Percentiles rank a stretch among this genome's conserved stretches.
These are phyloP conservation scores for Raddia guianensis DNA, from an alignment of 176 grass and related monocot species.

Conservation along the genomic window DNA sequence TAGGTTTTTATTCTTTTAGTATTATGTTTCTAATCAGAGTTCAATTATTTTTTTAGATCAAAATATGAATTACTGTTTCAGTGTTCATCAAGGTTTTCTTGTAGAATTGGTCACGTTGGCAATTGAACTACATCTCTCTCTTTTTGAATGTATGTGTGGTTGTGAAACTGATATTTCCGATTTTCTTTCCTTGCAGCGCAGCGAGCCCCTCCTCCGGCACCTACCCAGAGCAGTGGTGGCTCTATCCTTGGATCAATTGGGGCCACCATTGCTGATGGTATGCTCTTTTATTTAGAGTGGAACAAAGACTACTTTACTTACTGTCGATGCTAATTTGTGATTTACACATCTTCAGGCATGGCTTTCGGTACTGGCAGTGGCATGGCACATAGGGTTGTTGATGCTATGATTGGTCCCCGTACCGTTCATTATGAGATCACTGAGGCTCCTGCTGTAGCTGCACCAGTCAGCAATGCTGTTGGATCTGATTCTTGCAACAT, in stretches of 20 bases:
- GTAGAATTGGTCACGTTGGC: neutral
- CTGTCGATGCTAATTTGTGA: neutral
- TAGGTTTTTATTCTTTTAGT: too few species aligned
- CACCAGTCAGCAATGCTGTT: slow-evolving; percentile 36
- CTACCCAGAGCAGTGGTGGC: slow-evolving; percentile 54
- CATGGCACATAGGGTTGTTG: slow-evolving; percentile 81
- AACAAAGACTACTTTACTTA: neutral
- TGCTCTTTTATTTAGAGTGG: neutral
- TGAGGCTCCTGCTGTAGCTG: slow-evolving; percentile 52
- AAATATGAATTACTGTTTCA: neutral
- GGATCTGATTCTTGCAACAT: slow-evolving; percentile 58
- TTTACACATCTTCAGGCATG: slow-evolving; percentile 50
- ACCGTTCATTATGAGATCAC: slow-evolving; percentile 72
- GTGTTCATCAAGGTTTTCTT: neutral
- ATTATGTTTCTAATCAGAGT: too few species aligned
- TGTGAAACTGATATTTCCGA: neutral
- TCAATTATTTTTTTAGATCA: neutral
- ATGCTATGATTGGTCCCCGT: slow-evolving; percentile 75
- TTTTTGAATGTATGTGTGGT: neutral
- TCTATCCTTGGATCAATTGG: slow-evolving; percentile 72
- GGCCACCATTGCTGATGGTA: slow-evolving; percentile 91
- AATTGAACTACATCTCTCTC: neutral
- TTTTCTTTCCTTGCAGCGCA: slow-evolving; percentile 42
- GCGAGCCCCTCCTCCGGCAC: slow-evolving; percentile 74
- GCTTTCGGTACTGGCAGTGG: slow-evolving; percentile 86